These are phyloP conservation scores for Puya raimondii DNA, from an alignment of 176 grass and related monocot species.

Conservation along the genomic window DNA sequence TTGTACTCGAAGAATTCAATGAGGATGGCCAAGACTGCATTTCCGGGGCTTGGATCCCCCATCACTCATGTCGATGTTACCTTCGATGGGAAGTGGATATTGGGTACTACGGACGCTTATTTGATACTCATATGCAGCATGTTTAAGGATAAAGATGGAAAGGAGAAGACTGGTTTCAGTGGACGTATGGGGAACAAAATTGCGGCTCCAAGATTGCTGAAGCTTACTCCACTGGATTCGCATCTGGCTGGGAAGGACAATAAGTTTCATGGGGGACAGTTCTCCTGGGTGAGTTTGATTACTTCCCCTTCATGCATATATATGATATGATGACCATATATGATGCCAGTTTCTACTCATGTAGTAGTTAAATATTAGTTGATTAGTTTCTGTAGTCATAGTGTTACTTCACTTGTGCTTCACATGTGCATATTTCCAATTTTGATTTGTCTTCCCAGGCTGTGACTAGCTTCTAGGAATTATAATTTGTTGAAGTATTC, in stretches of 20 bases:
- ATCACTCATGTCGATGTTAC: conserved; percentile 86
- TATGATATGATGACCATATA: neutral
- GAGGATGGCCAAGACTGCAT: conserved; percentile 87
- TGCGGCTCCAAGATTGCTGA: conserved; percentile 66
- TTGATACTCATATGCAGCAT: conserved; percentile 80
- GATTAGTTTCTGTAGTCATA: neutral
- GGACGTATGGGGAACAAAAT: conserved; percentile 81
- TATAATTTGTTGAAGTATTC: neutral
- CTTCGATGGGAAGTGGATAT: conserved; percentile 86
- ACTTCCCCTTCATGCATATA: neutral
- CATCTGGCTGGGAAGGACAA: conserved; percentile 59
- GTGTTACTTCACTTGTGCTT: no score
- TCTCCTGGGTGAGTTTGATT: conserved; percentile 71
- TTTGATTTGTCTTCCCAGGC: no score
- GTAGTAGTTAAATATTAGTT: neutral
- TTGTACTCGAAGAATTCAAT: conserved; percentile 75
- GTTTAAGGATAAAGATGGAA: conserved; percentile 91
- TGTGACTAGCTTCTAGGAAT: no score
- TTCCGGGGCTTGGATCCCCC: conserved; percentile 75
- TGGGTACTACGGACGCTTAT: conserved; percentile 77
- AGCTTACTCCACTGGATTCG: conserved; percentile 82
- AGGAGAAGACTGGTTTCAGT: conserved; percentile 77
- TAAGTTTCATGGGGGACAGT: conserved; percentile 76
- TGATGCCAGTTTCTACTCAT: neutral
- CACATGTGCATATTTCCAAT: no score